Conservation (phyloP, 176 grass and related monocot species). For the Pontederia paniculata region DNA sequence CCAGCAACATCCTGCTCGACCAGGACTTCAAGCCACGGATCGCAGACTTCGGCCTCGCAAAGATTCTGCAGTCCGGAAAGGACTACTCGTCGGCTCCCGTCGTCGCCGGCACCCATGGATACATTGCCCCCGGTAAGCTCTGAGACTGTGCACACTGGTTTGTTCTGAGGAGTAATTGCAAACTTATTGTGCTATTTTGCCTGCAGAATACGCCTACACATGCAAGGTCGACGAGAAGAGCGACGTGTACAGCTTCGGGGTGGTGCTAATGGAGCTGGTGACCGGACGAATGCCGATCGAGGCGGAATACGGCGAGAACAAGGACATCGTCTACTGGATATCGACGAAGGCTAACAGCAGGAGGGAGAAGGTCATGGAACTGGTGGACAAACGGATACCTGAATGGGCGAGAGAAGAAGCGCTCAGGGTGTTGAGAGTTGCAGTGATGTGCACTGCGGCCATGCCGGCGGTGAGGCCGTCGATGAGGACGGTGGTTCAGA, state of each 20-base stretch:
- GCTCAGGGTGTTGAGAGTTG: constrained; percentile 3
- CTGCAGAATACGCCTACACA: constrained; percentile 69
- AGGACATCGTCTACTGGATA: constrained; percentile 77
- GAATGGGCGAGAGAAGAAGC: constrained; percentile 9
- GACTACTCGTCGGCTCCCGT: constrained; percentile 34
- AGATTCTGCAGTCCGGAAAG: constrained; percentile 16
- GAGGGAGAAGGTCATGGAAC: background rate
- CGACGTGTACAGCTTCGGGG: constrained; percentile 87
- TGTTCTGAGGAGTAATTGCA: background rate
- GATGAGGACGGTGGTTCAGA: constrained; percentile 18
- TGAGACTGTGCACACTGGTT: background rate
- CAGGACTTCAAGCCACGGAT: constrained; percentile 64
- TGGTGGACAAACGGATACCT: constrained; percentile 3
- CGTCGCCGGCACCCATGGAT: constrained; percentile 86
- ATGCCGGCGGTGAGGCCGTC: constrained; percentile 6
- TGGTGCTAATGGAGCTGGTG: constrained; percentile 70
- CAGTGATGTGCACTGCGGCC: background rate
- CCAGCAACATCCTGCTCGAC: constrained; percentile 75
- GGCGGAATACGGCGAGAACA: constrained; percentile 54
- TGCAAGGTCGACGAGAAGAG: constrained; percentile 67
- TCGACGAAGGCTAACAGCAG: constrained; percentile 12
- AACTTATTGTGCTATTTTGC: background rate
- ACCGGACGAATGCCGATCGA: constrained; percentile 66
- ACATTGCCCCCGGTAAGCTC: constrained; percentile 68
- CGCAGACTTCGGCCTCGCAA: constrained; percentile 85